Conservation (phyloP, 192 early-diverging fungal genomes). For the Gamsiella multidivaricata region DNA sequence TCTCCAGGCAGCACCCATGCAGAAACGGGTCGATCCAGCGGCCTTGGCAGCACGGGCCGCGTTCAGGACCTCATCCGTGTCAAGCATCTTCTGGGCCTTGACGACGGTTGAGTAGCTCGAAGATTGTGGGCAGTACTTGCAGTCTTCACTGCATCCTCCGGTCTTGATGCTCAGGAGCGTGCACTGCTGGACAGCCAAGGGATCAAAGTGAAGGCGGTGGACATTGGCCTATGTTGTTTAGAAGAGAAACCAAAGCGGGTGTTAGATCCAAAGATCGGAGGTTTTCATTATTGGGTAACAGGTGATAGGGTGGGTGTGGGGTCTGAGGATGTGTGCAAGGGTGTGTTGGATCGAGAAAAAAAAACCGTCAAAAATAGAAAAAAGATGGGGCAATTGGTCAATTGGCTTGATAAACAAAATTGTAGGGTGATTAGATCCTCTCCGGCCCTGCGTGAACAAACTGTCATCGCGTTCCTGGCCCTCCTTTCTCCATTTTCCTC, state of each 20-base stretch:
- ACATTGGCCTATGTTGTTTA: conserved; percentile 67
- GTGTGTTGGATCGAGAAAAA: conserved; percentile 8
- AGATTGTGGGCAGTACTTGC: conserved; percentile 86
- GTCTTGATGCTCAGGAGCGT: conserved; percentile 86
- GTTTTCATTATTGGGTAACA: no score
- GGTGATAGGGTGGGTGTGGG: neutral
- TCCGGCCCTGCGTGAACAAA: conserved; percentile 6
- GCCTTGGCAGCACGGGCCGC: conserved; percentile 80
- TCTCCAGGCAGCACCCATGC: conserved; percentile 91
- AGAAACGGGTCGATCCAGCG: conserved; percentile 83
- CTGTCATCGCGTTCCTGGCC: neutral
- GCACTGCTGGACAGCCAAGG: conserved; percentile 81
- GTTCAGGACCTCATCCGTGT: conserved; percentile 73
- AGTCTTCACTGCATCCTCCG: conserved; percentile 87
- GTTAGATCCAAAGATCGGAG: neutral
- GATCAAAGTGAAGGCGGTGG: conserved; percentile 78
- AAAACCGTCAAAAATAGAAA: conserved; percentile 14
- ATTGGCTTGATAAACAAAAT: conserved; percentile 23
- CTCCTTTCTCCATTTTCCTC: neutral
- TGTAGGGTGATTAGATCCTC: conserved; percentile 1
- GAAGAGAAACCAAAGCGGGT: neutral
- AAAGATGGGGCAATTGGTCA: conserved; percentile 29
- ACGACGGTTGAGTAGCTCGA: conserved; percentile 76
- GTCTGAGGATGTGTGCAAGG: neutral
- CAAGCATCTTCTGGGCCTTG: conserved; percentile 76